Evolutionary conservation across 139 green algal genomes (phyloP), one percentile per base, ranked within the genome.

Genomic region (Volvox africanus): DNA sequence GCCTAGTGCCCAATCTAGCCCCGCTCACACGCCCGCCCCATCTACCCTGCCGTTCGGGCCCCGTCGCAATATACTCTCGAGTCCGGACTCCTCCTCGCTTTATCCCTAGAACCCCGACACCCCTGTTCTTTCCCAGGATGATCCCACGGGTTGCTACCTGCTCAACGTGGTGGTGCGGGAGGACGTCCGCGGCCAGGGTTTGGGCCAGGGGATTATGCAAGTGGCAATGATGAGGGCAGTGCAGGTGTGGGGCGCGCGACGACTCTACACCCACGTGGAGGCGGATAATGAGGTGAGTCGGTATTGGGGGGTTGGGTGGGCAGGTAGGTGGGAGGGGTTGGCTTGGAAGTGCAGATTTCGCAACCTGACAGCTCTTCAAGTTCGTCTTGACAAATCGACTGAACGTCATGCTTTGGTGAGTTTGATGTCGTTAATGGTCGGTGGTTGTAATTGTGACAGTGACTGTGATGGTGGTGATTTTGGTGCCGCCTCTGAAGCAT

Each of bases 91-190:
- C 65, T 73, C 65, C 24, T 5, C 65, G 24, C 65, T 28, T 28
- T 73, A 35, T 62, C 0, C 33, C 33, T 16, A 73, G 24, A 61
- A 37, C 71, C 71, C 71, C 33, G 71, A 20, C 26, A 33, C 75
- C 75, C 32, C 75, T 30, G 13, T 35, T 44, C 36, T 2, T 37
- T 44, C 78, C 1, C 86, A 90, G 86, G 86, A 83, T 32, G 92
- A 94, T n/a, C 33, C 79, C 12, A 33, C 61, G 19, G 93, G 93
- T 33, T 92, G 87, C 62, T 96, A 96, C 92, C 89, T 96, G 67
- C 83, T 95, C 17, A 96, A 96, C n/a, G 93, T 96, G 44, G 94
- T 96, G 73, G 93, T 95, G 6, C 67, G 69, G 3, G 94, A 95
- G 79, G 86, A 92, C 76, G 35, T 19, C 22, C 82, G 94, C 18